These are phyloP conservation scores for Croton laevigatus DNA, from an alignment of 441 rosid genomes.

Conservation along the genomic window DNA sequence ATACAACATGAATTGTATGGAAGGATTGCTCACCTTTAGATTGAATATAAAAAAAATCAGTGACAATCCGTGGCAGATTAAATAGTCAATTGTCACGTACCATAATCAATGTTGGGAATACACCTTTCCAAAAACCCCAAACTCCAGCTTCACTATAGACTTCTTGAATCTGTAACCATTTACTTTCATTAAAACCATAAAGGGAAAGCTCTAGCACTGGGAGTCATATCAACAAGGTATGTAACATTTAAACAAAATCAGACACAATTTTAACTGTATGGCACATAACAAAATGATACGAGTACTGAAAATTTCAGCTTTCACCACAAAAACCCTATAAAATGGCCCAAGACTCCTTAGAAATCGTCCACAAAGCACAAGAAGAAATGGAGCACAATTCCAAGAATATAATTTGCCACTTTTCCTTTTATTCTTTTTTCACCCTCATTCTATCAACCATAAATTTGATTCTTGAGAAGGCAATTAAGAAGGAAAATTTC, in stretches of 20 bases:
- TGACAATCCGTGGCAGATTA: conserved; percentile 20
- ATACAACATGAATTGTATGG: conserved; percentile 92
- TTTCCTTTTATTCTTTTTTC: neutral
- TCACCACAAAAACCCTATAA: neutral
- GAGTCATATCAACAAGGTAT: conserved; percentile 16
- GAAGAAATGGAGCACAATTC: neutral
- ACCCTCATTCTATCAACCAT: neutral
- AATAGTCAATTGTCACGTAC: conserved; percentile 46
- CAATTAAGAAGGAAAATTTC: neutral
- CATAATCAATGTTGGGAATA: conserved; percentile 89
- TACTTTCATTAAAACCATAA: conserved; percentile 14
- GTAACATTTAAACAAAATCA: neutral
- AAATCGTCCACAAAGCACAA: neutral
- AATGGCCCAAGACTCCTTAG: no score
- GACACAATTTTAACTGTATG: neutral
- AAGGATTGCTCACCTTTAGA: conserved; percentile 88
- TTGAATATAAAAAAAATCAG: conserved; percentile 32
- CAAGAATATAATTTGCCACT: neutral
- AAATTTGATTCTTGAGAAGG: neutral
- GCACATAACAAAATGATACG: neutral
- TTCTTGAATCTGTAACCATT: conserved; percentile 66
- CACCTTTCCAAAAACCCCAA: conserved; percentile 94
- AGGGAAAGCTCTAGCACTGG: conserved; percentile 1
- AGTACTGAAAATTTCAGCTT: conserved; percentile 2
- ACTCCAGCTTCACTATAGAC: conserved; percentile 81